These are phyloP conservation scores for Cubamyces sp. DNA, from an alignment of 768 basidiomycete species.

Conservation along the genomic window DNA sequence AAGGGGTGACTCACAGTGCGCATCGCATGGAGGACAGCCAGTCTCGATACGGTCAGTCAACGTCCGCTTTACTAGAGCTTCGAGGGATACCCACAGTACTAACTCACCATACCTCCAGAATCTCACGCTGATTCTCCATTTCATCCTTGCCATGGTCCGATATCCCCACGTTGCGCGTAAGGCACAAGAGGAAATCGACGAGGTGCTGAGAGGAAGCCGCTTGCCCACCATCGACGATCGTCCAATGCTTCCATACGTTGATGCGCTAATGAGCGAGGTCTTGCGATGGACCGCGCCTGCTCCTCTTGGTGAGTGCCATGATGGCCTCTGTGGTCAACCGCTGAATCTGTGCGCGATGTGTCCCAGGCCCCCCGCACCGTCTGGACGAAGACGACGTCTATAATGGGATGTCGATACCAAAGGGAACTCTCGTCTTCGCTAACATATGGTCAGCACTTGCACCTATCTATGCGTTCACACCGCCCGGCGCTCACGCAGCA, in stretches of 20 bases:
- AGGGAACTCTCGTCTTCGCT: conserved; percentile 22
- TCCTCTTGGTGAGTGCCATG: conserved; percentile 29
- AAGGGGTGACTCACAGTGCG: not conserved
- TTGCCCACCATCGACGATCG: conserved; percentile 36
- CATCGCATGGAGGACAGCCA: not conserved
- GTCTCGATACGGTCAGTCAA: conserved; percentile 1
- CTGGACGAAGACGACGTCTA: conserved; percentile 33
- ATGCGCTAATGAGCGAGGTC: conserved; percentile 36
- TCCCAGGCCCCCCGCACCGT: conserved; percentile 24
- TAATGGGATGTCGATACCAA: conserved; percentile 24
- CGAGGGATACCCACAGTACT: not conserved
- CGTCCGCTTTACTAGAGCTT: too few relatives aligned
- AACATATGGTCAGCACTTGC: conserved; percentile 25
- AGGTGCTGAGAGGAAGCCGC: conserved; percentile 28
- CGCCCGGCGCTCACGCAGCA: not conserved
- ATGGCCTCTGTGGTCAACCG: too few relatives aligned
- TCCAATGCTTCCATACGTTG: conserved; percentile 33
- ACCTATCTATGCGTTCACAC: not conserved
- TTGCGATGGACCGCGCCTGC: conserved; percentile 32
- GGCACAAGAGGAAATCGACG: conserved; percentile 39
- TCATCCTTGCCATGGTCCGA: conserved; percentile 41
- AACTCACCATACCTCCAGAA: not conserved
- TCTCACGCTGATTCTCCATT: conserved; percentile 30
- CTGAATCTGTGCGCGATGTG: too few relatives aligned
- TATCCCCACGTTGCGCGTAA: conserved; percentile 35